Evolutionary conservation across 2,329 filamentous ascomycete species (phyloP).

Genomic region (Catunica adiposa): DNA sequence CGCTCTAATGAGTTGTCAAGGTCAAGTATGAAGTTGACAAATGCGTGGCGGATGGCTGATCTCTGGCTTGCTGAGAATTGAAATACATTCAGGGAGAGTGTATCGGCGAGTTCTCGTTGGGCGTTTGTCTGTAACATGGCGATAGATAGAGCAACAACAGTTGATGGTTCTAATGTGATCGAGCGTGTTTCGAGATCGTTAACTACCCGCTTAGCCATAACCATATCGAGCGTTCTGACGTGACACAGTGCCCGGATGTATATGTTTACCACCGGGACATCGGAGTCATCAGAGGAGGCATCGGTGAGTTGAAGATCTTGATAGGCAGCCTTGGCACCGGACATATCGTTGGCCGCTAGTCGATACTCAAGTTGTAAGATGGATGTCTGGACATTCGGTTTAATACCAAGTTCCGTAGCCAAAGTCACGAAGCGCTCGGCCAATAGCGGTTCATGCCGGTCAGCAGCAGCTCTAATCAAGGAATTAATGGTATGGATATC

Average conservation of each 20-base stretch:
- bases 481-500: conserved; percentile 60
- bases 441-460: conserved; percentile 50
- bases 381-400: conserved; percentile 52
- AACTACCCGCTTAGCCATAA: conserved; percentile 55
- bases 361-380: conserved; percentile 62
- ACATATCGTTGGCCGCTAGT: conserved; percentile 54
- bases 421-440: conserved; percentile 59
- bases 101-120: conserved; percentile 61
- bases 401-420: conserved; percentile 46
- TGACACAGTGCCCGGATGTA: conserved; percentile 54
- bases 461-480: conserved; percentile 56
- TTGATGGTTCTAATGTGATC: conserved; percentile 54
- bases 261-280: conserved; percentile 49
- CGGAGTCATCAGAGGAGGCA: conserved; percentile 35
- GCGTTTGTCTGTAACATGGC: conserved; percentile 63
- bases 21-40: conserved; percentile 54
- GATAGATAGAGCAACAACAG: conserved; percentile 55
- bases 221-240: conserved; percentile 44
- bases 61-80: conserved; percentile 57
- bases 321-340: conserved; percentile 51
- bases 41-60: conserved; percentile 43
- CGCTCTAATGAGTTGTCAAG: conserved; percentile 42
- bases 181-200: conserved; percentile 55
- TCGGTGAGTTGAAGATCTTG: conserved; percentile 37
- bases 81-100: conserved; percentile 59